Percentiles rank a stretch among this genome's conserved stretches.
Evolutionary conservation across 2,329 filamentous ascomycete genomes (phyloP).

Genomic region (Penicillium capsulatum): DNA sequence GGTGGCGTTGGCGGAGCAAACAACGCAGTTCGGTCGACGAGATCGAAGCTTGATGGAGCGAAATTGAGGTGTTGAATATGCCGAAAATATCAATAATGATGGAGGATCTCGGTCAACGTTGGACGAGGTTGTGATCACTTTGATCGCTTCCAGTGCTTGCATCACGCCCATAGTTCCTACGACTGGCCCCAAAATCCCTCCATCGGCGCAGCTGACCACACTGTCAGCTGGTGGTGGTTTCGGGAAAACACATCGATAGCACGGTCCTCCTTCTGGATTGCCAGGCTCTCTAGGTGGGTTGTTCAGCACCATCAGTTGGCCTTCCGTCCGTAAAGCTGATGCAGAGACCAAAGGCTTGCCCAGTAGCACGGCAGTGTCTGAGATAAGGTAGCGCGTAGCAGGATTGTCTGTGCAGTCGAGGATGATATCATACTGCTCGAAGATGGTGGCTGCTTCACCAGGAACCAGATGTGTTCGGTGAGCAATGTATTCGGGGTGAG

Average conservation of each 20-base stretch:
- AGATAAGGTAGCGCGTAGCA: constrained; percentile 85
- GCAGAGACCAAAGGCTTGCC: constrained; percentile 80
- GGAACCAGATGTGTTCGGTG: constrained; percentile 64
- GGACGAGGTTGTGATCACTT: constrained; percentile 56
- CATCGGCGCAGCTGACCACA: constrained; percentile 83
- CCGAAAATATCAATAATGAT: constrained; percentile 43
- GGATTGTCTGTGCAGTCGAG: constrained; percentile 96
- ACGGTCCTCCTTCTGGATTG: constrained; percentile 64
- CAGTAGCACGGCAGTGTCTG: constrained; percentile 78
- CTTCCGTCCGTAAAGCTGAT: constrained; percentile 81
- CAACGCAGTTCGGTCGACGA: constrained; percentile 66
- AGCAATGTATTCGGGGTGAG: constrained; percentile 60
- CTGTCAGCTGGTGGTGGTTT: constrained; percentile 78
- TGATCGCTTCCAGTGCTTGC: constrained; percentile 84
- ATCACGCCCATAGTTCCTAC: constrained; percentile 91
- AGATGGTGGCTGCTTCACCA: constrained; percentile 61
- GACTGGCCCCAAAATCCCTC: constrained; percentile 85
- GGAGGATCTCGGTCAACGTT: constrained; percentile 27
- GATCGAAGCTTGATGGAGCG: constrained; percentile 70
- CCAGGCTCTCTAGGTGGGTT: constrained; percentile 64
- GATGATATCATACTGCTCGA: constrained; percentile 72
- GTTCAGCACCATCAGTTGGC: constrained; percentile 86
- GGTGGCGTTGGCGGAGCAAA: constrained; percentile 62
- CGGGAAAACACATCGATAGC: constrained; percentile 91
- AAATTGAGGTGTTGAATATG: constrained; percentile 52